Percentiles rank a stretch among this genome's conserved stretches.
Evolutionary conservation across 495 filamentous ascomycete genomes (phyloP).

Genomic region (Letharia columbiana): DNA sequence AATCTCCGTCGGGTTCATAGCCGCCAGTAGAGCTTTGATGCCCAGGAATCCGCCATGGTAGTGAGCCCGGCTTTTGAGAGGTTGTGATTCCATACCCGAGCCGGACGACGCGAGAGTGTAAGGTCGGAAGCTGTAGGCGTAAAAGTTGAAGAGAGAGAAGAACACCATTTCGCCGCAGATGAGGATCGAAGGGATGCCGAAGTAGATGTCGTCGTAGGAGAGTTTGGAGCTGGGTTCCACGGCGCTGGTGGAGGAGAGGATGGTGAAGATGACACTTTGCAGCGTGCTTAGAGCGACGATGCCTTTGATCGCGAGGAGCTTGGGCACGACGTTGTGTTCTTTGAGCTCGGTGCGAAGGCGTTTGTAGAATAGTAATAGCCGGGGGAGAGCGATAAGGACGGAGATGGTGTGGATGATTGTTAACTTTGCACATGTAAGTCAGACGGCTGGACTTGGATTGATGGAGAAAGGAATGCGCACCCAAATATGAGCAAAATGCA

Average conservation of each 20-base stretch:
- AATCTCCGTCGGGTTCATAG: background rate
- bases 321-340: conserved; percentile 26
- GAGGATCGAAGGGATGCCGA: conserved; percentile 31
- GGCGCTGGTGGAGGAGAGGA: conserved; percentile 26
- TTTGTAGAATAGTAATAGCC: conserved; percentile 28
- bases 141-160: conserved; percentile 31
- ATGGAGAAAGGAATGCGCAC: conserved; percentile 16
- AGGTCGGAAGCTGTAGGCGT: conserved; percentile 27
- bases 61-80: background rate
- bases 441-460: background rate
- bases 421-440: background rate
- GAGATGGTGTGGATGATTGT: conserved; percentile 26
- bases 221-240: conserved; percentile 25
- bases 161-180: conserved; percentile 34
- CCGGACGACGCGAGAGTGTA: conserved; percentile 14
- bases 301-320: conserved; percentile 32
- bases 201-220: conserved; percentile 31
- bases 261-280: conserved; percentile 28
- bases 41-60: conserved; percentile 7
- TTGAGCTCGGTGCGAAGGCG: conserved; percentile 24
- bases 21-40: conserved; percentile 6
- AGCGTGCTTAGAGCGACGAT: conserved; percentile 31
- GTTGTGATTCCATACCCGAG: background rate
- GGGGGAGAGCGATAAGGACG: conserved; percentile 24
- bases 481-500: conserved; percentile 34